phyloP scores from a whole-genome alignment of 768 basidiomycete species.

The Boletus vermiculosoides region DNA sequence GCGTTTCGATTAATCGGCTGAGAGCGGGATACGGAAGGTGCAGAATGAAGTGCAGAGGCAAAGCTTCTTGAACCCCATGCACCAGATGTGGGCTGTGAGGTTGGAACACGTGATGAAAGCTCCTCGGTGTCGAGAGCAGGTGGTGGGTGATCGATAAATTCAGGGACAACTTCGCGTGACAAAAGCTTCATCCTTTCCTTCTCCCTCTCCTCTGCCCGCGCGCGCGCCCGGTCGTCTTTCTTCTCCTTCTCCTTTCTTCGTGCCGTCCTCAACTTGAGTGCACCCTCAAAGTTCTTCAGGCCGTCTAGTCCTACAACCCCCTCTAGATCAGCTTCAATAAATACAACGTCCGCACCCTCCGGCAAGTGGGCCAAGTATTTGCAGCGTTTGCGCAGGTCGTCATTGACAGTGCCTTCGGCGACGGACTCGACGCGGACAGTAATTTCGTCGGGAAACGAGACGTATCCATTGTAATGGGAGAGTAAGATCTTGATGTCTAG shows the following conservation, averaged over 20 bases:
- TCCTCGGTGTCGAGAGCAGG: constrained; percentile 17
- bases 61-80: constrained; percentile 83
- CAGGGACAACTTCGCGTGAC: constrained; percentile 18
- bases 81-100: constrained; percentile 38
- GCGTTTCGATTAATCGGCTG: constrained; percentile 27
- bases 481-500: constrained; percentile 93
- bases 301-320: constrained; percentile 74
- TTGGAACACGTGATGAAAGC: constrained; percentile 1
- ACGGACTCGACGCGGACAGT: constrained; percentile 75
- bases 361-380: constrained; percentile 94
- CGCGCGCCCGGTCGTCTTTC: constrained; percentile 85
- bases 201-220: constrained; percentile 74
- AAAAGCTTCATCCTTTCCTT: constrained; percentile 47
- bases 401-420: constrained; percentile 80
- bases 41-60: constrained; percentile 70
- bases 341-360: constrained; percentile 88
- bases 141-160: constrained; percentile 6
- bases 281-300: constrained; percentile 78
- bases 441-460: constrained; percentile 81
- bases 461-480: constrained; percentile 77
- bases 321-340: constrained; percentile 84
- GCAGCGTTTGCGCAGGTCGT: constrained; percentile 91
- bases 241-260: constrained; percentile 78
- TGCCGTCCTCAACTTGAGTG: constrained; percentile 70
- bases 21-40: constrained; percentile 47